Conservation (phyloP, 495 filamentous ascomycete genomes). For the Aspergillus saccharolyticus region DNA sequence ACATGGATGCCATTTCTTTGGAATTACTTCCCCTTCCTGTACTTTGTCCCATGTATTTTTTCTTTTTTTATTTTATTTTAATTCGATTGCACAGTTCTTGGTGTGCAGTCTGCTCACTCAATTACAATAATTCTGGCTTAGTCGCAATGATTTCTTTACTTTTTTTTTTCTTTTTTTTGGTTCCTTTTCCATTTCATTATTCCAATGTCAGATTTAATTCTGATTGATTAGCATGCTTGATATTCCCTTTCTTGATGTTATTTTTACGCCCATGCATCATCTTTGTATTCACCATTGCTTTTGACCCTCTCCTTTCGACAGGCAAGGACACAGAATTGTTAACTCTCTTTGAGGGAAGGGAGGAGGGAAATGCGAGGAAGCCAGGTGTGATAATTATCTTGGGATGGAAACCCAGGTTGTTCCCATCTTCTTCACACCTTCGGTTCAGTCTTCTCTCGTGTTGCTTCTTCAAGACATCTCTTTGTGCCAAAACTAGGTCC, state of each 20-base stretch:
- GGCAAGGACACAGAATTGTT: slow-evolving; percentile 4
- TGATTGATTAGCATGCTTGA: slow-evolving; percentile 4
- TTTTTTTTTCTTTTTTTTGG: slow-evolving; percentile 11
- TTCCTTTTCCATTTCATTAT: slow-evolving; percentile 9
- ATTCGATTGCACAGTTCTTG: background rate
- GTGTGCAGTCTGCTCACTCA: background rate
- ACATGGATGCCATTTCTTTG: slow-evolving; percentile 13
- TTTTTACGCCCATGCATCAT: background rate
- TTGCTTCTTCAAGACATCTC: background rate
- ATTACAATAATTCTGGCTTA: slow-evolving; percentile 5
- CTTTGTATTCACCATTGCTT: background rate
- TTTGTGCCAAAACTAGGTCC: slow-evolving; percentile 15
- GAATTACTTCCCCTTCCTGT: background rate
- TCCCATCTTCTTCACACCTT: slow-evolving; percentile 4
- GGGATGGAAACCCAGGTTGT: background rate
- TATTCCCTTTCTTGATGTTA: slow-evolving; percentile 7
- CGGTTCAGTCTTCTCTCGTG: background rate
- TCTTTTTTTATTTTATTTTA: no score
- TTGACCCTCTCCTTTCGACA: slow-evolving; percentile 6
- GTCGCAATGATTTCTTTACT: slow-evolving; percentile 6
- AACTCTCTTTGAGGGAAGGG: no score
- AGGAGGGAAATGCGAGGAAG: background rate
- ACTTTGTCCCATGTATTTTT: background rate
- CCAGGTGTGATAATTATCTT: background rate
- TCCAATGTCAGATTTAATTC: slow-evolving; percentile 3